Evolutionary conservation across 805 yeast species (phyloP).

Genomic region (Komagataella pseudopastoris): DNA sequence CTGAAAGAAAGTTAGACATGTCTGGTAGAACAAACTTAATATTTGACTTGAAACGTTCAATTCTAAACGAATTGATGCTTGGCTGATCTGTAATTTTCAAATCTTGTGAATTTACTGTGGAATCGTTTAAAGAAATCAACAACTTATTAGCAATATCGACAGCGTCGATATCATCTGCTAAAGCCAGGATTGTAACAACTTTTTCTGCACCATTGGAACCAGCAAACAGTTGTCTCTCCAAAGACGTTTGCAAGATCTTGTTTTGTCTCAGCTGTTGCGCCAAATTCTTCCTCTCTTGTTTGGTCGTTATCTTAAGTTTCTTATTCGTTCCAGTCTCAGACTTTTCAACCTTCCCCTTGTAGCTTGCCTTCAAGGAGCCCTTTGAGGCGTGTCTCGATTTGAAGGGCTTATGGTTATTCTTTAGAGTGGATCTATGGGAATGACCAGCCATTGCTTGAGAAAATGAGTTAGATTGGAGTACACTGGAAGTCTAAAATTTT

Average conservation of each 20-base stretch:
- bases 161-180: slow-evolving; percentile 58
- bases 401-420: slow-evolving; percentile 79
- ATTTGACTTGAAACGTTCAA: slow-evolving; percentile 61
- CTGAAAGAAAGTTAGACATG: slow-evolving; percentile 45
- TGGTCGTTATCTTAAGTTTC: slow-evolving; percentile 24
- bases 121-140: slow-evolving; percentile 23
- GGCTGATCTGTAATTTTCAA: slow-evolving; percentile 23
- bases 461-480: neutral
- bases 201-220: slow-evolving; percentile 75
- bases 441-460: slow-evolving; percentile 51
- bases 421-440: slow-evolving; percentile 75
- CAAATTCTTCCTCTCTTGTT: slow-evolving; percentile 60
- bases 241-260: slow-evolving; percentile 49
- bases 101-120: slow-evolving; percentile 12
- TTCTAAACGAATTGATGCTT: slow-evolving; percentile 34
- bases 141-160: slow-evolving; percentile 39
- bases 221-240: slow-evolving; percentile 60
- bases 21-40: slow-evolving; percentile 67
- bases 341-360: slow-evolving; percentile 83
- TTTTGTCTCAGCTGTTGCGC: slow-evolving; percentile 65
- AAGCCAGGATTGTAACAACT: slow-evolving; percentile 67
- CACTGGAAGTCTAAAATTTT: neutral
- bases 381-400: slow-evolving; percentile 87
- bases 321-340: slow-evolving; percentile 21
- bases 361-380: slow-evolving; percentile 66